phyloP scores from a whole-genome alignment of 2,329 filamentous ascomycete genomes.

The Fusarium phyllophilum region DNA sequence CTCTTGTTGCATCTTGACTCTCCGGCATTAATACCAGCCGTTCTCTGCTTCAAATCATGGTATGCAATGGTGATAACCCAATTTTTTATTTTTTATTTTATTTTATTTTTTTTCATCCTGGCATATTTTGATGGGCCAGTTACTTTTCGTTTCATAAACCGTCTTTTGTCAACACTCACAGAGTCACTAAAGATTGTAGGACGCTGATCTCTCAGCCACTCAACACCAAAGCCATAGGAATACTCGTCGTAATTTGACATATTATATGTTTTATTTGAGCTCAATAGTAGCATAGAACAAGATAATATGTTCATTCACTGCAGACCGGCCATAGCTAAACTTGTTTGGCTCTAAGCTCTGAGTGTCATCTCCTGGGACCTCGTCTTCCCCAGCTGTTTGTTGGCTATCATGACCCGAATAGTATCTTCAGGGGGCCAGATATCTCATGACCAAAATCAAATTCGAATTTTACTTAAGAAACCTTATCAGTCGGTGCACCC shows the following conservation, averaged over 20 bases:
- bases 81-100: not conserved
- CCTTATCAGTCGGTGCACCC: not conserved
- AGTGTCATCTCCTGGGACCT: not conserved
- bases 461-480: too few relatives aligned
- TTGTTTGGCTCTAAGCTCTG: not conserved
- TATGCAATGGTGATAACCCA: not conserved
- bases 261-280: not conserved
- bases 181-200: not conserved
- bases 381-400: not conserved
- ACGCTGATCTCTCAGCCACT: not conserved
- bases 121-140: too few relatives aligned
- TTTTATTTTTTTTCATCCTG: not conserved
- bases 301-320: not conserved
- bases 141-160: not conserved
- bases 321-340: not conserved
- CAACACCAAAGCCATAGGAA: not conserved
- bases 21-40: not conserved
- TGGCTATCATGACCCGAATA: not conserved
- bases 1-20: not conserved
- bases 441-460: too few relatives aligned
- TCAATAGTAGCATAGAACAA: not conserved
- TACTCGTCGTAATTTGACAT: not conserved
- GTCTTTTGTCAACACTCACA: not conserved
- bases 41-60: not conserved
- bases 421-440: not conserved